Percentiles rank a stretch among this genome's conserved stretches.
phyloP scores from a whole-genome alignment of 1,284 basidiomycete genomes.

The Schizophyllum commune region DNA sequence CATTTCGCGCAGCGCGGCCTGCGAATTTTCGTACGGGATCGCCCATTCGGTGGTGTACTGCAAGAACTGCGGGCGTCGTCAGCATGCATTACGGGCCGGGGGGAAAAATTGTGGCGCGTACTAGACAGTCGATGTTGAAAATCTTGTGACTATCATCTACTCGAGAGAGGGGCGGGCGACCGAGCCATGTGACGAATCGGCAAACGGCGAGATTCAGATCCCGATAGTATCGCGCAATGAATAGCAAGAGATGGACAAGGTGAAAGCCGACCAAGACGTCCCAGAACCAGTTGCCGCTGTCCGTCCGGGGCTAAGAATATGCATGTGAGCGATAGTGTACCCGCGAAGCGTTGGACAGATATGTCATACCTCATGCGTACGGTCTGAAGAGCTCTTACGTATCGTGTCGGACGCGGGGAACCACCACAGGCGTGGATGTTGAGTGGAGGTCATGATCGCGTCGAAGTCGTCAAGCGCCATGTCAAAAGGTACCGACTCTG shows the following conservation, averaged over 20 bases:
- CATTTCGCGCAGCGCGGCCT: constrained; percentile 68
- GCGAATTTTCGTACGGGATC: constrained; percentile 63
- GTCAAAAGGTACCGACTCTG: constrained; percentile 60
- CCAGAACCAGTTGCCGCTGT: constrained; percentile 59
- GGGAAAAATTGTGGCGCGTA: constrained; percentile 25
- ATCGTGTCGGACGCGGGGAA: constrained; percentile 77
- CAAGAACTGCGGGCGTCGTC: constrained; percentile 49
- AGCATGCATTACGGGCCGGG: constrained; percentile 17
- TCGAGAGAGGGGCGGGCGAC: constrained; percentile 35
- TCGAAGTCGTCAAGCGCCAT: constrained; percentile 52
- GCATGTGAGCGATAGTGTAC: constrained; percentile 7
- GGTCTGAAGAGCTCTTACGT: constrained; percentile 68
- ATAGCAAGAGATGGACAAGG: constrained; percentile 74
- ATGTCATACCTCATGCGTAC: constrained; percentile 65
- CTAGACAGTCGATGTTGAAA: constrained; percentile 81
- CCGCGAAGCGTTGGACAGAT: constrained; percentile 2
- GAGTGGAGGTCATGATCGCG: constrained; percentile 52
- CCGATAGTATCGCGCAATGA: constrained; percentile 44
- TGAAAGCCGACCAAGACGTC: constrained; percentile 66
- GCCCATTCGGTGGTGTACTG: constrained; percentile 95
- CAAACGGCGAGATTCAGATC: neutral
- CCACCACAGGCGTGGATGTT: constrained; percentile 96
- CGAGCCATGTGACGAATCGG: constrained; percentile 56
- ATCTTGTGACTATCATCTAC: constrained; percentile 73
- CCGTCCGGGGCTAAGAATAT: constrained; percentile 26